These are phyloP conservation scores for Colletotrichum sp. DNA, from an alignment of 2,329 filamentous ascomycete genomes.

Conservation along the genomic window DNA sequence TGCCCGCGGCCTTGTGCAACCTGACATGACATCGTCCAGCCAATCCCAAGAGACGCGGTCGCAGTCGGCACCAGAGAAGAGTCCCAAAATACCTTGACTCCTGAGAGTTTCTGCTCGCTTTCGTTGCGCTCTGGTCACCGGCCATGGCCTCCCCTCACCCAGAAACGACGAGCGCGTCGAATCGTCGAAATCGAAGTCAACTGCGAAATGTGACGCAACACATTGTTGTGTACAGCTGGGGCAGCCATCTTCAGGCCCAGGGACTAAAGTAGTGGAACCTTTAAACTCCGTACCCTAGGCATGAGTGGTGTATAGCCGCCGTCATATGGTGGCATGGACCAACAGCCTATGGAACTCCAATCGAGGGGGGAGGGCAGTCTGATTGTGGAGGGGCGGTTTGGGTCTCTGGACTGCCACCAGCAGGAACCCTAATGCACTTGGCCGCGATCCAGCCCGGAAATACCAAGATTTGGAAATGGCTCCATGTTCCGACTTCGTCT, in stretches of 20 bases:
- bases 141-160: not conserved
- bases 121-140: not conserved
- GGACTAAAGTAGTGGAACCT: slow-evolving; percentile 3
- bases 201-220: slow-evolving; percentile 7
- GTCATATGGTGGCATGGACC: slow-evolving; percentile 11
- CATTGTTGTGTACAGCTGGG: not conserved
- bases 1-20: not conserved
- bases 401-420: slow-evolving; percentile 2
- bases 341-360: not conserved
- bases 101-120: not conserved
- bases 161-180: not conserved
- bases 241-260: not conserved
- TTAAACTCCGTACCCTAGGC: not conserved
- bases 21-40: not conserved
- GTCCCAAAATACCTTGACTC: not conserved
- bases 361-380: not conserved
- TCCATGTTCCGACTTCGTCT: not conserved
- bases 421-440: slow-evolving; percentile 12
- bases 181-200: not conserved
- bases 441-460: not conserved
- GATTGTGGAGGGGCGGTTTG: not conserved
- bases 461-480: not conserved
- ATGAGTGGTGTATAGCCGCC: not conserved
- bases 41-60: not conserved
- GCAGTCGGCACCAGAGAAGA: not conserved